Evolutionary conservation across 495 filamentous ascomycete genomes (phyloP).

Genomic region (Cercophora samala): DNA sequence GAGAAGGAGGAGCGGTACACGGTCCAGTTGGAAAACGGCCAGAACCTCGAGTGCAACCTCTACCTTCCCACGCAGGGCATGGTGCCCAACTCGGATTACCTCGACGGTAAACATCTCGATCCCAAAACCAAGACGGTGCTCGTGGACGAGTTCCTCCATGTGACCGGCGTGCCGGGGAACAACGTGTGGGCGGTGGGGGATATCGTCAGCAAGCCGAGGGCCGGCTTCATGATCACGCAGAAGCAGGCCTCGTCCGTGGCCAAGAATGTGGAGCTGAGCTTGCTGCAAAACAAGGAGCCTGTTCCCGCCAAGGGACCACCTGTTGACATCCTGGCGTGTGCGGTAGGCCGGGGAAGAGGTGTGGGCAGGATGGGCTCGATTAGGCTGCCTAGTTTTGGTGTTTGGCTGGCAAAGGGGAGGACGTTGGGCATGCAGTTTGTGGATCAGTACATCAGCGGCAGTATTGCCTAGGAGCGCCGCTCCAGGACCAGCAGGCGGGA

Average conservation of each 20-base stretch:
- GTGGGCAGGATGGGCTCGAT: constrained; percentile 38
- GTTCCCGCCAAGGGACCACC: constrained; percentile 39
- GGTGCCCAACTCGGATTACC: constrained; percentile 58
- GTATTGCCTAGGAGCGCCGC: constrained; percentile 29
- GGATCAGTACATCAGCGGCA: constrained; percentile 39
- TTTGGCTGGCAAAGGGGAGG: constrained; percentile 44
- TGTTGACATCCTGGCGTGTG: constrained; percentile 40
- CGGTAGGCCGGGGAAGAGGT: constrained; percentile 41
- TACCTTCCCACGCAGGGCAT: constrained; percentile 63
- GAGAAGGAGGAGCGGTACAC: constrained; percentile 30
- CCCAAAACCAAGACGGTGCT: constrained; percentile 46
- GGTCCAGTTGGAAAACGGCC: constrained; percentile 37
- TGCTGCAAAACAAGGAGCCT: constrained; percentile 33
- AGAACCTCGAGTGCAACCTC: constrained; percentile 50
- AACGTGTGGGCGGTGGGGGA: constrained; percentile 56
- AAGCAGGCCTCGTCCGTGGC: constrained; percentile 47
- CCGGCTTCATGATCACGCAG: constrained; percentile 45
- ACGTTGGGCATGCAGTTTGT: constrained; percentile 37
- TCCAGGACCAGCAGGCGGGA: not conserved
- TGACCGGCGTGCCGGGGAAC: constrained; percentile 31
- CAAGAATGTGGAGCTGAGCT: constrained; percentile 42
- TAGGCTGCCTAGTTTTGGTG: constrained; percentile 39
- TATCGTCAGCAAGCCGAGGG: constrained; percentile 44
- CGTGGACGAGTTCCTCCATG: constrained; percentile 55
- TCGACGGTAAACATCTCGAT: constrained; percentile 51